Evolutionary conservation across 306 rosid genomes (phyloP).

Genomic region (Quercus bicolor): DNA sequence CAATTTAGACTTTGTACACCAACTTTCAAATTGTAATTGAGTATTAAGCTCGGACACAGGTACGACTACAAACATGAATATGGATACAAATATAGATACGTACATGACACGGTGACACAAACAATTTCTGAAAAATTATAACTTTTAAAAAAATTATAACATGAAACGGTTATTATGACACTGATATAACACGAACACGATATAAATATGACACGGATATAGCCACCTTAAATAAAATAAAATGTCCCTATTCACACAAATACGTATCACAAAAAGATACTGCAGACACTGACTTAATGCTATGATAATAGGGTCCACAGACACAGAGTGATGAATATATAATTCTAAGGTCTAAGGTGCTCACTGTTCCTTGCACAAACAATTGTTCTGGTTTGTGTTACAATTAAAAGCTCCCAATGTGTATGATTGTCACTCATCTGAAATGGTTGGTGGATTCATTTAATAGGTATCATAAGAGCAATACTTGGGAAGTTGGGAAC

Average conservation of each 20-base stretch:
- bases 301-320: not conserved
- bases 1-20: not conserved
- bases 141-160: accelerated
- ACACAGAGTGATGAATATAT: not conserved
- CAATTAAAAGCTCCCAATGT: not conserved
- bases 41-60: no score
- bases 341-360: not conserved
- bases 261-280: no score
- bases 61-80: no score
- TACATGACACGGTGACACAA: accelerated
- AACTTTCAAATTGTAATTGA: no score
- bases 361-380: not conserved
- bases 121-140: no score
- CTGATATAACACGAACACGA: no score
- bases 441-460: not conserved
- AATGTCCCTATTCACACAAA: not conserved
- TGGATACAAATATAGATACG: no score
- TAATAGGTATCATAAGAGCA: not conserved
- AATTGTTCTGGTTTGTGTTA: not conserved
- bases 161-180: accelerated
- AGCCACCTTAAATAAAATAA: no score
- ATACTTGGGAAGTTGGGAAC: not conserved
- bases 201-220: no score
- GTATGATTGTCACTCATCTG: not conserved
- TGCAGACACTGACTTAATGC: no score